These are phyloP conservation scores for Pseudoscleropodium purum DNA, from an alignment of 225 moss, liverwort and hornwort species.

Conservation along the genomic window DNA sequence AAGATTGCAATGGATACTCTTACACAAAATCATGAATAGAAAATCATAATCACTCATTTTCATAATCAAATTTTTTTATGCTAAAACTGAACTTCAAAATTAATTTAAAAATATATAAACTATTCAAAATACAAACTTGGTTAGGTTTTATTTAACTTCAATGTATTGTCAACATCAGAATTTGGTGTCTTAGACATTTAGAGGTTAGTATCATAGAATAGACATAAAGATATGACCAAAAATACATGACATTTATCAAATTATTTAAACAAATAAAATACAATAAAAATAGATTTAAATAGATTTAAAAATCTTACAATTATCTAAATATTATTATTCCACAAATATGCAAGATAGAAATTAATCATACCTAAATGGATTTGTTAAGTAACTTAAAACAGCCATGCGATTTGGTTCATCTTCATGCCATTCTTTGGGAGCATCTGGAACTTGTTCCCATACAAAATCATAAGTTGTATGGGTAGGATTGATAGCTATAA, in stretches of 20 bases:
- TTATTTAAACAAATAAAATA: not conserved
- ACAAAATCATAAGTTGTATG: constrained; percentile 44
- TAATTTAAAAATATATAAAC: no score
- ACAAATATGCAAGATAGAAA: no score
- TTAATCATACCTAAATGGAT: constrained; percentile 41
- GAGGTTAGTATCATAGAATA: not conserved
- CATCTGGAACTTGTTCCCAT: constrained; percentile 42
- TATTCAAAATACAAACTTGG: no score
- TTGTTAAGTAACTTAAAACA: constrained; percentile 28
- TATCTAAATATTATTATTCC: not conserved
- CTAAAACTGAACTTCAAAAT: no score
- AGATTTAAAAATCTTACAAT: not conserved
- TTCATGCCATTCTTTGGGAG: constrained; percentile 50
- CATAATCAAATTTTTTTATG: no score
- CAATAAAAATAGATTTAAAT: not conserved
- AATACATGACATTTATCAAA: not conserved
- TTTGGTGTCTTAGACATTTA: no score
- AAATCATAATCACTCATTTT: no score
- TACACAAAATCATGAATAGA: no score
- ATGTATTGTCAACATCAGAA: no score
- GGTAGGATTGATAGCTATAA: constrained; percentile 72
- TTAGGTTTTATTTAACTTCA: no score
- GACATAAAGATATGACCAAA: not conserved
- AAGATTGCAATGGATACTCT: no score
- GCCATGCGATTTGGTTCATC: constrained; percentile 31